Percentiles rank a stretch among this genome's conserved stretches.
phyloP scores from a whole-genome alignment of 768 basidiomycete species.

The Fomitopsis pulvina region DNA sequence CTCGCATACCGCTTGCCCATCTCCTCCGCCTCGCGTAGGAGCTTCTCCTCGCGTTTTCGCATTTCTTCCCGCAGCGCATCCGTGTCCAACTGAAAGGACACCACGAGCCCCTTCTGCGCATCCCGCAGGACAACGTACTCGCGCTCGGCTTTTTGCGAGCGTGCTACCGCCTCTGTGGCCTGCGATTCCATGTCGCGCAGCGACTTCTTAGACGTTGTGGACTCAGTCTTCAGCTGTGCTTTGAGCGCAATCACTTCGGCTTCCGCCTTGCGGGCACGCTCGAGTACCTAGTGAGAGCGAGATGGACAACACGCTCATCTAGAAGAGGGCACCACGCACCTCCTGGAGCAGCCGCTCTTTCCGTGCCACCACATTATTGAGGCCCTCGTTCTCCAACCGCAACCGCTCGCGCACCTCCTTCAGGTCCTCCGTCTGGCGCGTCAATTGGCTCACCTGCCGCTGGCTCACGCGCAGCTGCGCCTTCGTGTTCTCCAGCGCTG shows the following conservation, averaged over 20 bases:
- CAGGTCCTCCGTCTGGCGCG: slow-evolving; percentile 81
- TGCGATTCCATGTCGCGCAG: slow-evolving; percentile 76
- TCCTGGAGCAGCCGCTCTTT: slow-evolving; percentile 87
- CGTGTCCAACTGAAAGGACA: slow-evolving; percentile 69
- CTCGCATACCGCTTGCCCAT: slow-evolving; percentile 63
- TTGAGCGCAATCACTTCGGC: slow-evolving; percentile 64
- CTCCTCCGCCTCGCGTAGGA: slow-evolving; percentile 60
- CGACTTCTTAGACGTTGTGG: slow-evolving; percentile 63
- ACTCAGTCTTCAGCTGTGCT: slow-evolving; percentile 67
- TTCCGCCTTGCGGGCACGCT: slow-evolving; percentile 84
- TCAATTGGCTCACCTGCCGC: slow-evolving; percentile 76
- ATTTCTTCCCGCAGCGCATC: slow-evolving; percentile 70
- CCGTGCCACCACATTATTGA: slow-evolving; percentile 82
- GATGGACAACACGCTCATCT: not conserved
- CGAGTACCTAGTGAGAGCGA: slow-evolving; percentile 42
- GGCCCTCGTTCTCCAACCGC: slow-evolving; percentile 77
- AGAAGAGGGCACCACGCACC: slow-evolving; percentile 31
- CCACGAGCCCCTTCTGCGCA: slow-evolving; percentile 64
- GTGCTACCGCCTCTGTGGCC: slow-evolving; percentile 65
- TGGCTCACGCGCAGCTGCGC: slow-evolving; percentile 76
- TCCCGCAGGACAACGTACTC: slow-evolving; percentile 79
- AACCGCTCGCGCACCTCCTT: slow-evolving; percentile 83
- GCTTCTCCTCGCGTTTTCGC: slow-evolving; percentile 63
- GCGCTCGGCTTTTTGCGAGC: slow-evolving; percentile 74
- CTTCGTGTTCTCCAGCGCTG: slow-evolving; percentile 83